Percentiles rank a stretch among this genome's conserved stretches.
These are phyloP conservation scores for Maudiozyma humilis DNA, from an alignment of 1,139 yeast species.

Conservation along the genomic window DNA sequence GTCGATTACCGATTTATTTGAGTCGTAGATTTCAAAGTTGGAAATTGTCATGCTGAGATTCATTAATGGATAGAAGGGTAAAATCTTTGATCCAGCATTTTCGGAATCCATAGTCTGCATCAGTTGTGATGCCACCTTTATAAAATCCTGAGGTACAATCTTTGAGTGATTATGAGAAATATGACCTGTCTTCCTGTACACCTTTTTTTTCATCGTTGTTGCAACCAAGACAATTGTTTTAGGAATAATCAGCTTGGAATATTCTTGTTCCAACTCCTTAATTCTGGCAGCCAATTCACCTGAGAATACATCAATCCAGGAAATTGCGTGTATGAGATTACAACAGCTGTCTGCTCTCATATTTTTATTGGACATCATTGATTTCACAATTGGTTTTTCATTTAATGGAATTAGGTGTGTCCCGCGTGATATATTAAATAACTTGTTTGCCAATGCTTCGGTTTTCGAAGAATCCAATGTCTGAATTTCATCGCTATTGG, in stretches of 20 bases:
- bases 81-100: conserved; percentile 19
- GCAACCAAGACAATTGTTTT: conserved; percentile 42
- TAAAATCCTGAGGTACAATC: conserved; percentile 28
- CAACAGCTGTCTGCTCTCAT: conserved; percentile 52
- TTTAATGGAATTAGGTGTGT: conserved; percentile 44
- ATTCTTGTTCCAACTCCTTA: conserved; percentile 68
- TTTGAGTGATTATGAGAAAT: conserved; percentile 14
- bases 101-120: conserved; percentile 36
- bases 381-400: conserved; percentile 56
- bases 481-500: conserved; percentile 10
- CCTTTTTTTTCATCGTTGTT: conserved; percentile 30
- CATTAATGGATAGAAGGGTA: conserved; percentile 41
- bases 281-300: conserved; percentile 71
- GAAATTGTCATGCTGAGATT: conserved; percentile 46
- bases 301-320: conserved; percentile 77
- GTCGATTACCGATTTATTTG: conserved; percentile 42
- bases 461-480: conserved; percentile 29
- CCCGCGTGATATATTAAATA: conserved; percentile 63
- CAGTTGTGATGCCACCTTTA: conserved; percentile 36
- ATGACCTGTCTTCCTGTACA: conserved; percentile 24
- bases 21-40: conserved; percentile 42
- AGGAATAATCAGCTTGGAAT: conserved; percentile 39
- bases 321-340: conserved; percentile 49
- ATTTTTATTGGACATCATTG: conserved; percentile 85
- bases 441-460: conserved; percentile 38